Conservation (phyloP, 2,329 filamentous ascomycete genomes). For the Elsinoe arachidis region DNA sequence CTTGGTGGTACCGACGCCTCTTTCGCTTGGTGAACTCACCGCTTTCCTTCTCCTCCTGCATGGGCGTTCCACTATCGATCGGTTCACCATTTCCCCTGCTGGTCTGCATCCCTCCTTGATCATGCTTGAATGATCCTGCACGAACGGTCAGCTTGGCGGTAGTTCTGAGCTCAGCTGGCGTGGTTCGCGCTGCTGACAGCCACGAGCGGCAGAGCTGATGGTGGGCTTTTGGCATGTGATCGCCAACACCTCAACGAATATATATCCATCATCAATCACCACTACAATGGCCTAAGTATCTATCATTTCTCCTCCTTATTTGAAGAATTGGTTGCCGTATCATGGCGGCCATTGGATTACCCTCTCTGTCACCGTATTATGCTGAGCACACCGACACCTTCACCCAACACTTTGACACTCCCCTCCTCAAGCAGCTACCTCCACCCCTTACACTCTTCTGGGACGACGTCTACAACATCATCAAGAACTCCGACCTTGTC, state of each 20-base stretch:
- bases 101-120: background rate
- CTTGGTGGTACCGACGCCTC: background rate
- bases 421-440: background rate
- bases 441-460: conserved; percentile 4
- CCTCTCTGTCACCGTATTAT: background rate
- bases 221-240: background rate
- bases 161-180: background rate
- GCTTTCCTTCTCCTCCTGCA: background rate
- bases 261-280: background rate
- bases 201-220: background rate
- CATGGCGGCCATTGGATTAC: too few species aligned
- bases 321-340: too few species aligned
- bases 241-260: background rate
- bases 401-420: conserved; percentile 6
- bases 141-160: background rate
- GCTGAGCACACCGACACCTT: conserved; percentile 1
- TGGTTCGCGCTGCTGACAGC: background rate
- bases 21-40: background rate
- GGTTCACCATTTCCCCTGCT: background rate
- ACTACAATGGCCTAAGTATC: too few species aligned
- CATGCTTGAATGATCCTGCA: background rate
- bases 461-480: conserved; percentile 1
- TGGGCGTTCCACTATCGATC: background rate
- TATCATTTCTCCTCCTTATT: too few species aligned
- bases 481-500: background rate